A percentile compares a stretch with the other conserved stretches of the same genome.
phyloP scores from a whole-genome alignment of 2,329 filamentous ascomycete species.

The Grosmannia huntii region DNA sequence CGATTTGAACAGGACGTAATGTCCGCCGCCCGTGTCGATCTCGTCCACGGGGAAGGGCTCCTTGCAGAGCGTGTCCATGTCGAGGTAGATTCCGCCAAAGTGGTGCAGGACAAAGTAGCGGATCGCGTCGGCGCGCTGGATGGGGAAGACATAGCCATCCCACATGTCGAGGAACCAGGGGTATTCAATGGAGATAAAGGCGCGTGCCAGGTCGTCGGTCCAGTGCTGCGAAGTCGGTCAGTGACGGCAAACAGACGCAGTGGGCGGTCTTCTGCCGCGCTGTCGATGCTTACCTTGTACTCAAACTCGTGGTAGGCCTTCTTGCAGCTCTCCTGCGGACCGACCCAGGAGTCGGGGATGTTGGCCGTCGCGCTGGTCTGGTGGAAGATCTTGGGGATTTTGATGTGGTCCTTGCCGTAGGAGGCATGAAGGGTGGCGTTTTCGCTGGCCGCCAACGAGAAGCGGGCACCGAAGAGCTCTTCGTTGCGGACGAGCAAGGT shows the following conservation, averaged over 20 bases:
- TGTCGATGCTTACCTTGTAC: slow-evolving; percentile 13
- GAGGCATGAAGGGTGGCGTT: not conserved
- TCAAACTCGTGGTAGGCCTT: slow-evolving; percentile 16
- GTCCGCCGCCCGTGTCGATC: not conserved
- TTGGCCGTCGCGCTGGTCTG: slow-evolving; percentile 16
- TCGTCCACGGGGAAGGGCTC: not conserved
- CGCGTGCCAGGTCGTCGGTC: slow-evolving; percentile 56
- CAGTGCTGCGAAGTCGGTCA: slow-evolving; percentile 43
- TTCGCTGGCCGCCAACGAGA: slow-evolving; percentile 9
- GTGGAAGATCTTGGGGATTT: slow-evolving; percentile 19
- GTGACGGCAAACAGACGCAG: too few species aligned
- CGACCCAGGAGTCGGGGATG: slow-evolving; percentile 16
- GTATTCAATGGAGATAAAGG: slow-evolving; percentile 62
- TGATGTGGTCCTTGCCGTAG: not conserved
- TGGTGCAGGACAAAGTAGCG: slow-evolving; percentile 68
- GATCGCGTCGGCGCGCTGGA: slow-evolving; percentile 67
- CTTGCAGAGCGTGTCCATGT: slow-evolving; percentile 44
- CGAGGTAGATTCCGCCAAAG: slow-evolving; percentile 71
- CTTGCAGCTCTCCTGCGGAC: slow-evolving; percentile 15
- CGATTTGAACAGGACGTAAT: slow-evolving; percentile 17
- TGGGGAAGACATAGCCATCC: slow-evolving; percentile 59
- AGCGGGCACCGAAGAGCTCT: slow-evolving; percentile 18
- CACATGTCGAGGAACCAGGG: slow-evolving; percentile 68
- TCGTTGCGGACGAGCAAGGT: slow-evolving; percentile 44
- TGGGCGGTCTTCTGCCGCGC: too few species aligned